Percentiles rank a stretch among this genome's conserved stretches.
Evolutionary conservation across 2,329 filamentous ascomycete genomes (phyloP).

Genomic region (Aspergillus quadricinctus): DNA sequence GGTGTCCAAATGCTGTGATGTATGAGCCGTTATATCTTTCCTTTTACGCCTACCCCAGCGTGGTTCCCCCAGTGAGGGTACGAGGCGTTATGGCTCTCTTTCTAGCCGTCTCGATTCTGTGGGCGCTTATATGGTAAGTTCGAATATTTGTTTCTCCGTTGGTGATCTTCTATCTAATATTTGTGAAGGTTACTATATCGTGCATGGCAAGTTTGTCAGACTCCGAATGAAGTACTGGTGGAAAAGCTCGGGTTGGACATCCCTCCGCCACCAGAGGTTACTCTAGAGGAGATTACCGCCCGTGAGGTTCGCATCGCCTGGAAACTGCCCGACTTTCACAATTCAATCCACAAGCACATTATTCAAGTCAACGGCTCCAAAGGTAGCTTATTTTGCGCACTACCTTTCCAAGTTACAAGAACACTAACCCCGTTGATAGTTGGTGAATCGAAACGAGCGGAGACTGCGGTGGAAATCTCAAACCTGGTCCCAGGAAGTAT

Average conservation of each 20-base stretch:
- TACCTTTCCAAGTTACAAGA: background rate
- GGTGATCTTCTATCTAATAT: constrained; percentile 1
- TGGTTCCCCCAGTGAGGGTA: constrained; percentile 44
- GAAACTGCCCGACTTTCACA: constrained; percentile 66
- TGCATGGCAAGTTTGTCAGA: constrained; percentile 82
- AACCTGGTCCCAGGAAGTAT: constrained; percentile 81
- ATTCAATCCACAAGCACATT: constrained; percentile 76
- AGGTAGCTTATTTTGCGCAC: constrained; percentile 48
- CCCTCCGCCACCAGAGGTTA: constrained; percentile 81
- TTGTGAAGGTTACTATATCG: constrained; percentile 70
- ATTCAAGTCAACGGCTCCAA: constrained; percentile 92
- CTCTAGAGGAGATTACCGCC: constrained; percentile 80
- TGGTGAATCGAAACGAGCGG: constrained; percentile 74
- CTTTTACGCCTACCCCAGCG: constrained; percentile 43
- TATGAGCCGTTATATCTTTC: constrained; percentile 44
- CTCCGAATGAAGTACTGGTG: constrained; percentile 86
- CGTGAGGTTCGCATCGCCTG: constrained; percentile 88
- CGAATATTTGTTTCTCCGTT: background rate
- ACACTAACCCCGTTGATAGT: constrained; percentile 48
- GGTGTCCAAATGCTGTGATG: constrained; percentile 39
- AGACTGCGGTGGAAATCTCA: constrained; percentile 86
- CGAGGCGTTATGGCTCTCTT: constrained; percentile 48
- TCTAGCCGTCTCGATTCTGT: constrained; percentile 44
- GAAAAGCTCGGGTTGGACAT: constrained; percentile 91
- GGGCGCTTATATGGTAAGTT: constrained; percentile 47